Conservation (phyloP, 2,329 filamentous ascomycete genomes). For the Paecilomyces dactylethromorphus region DNA sequence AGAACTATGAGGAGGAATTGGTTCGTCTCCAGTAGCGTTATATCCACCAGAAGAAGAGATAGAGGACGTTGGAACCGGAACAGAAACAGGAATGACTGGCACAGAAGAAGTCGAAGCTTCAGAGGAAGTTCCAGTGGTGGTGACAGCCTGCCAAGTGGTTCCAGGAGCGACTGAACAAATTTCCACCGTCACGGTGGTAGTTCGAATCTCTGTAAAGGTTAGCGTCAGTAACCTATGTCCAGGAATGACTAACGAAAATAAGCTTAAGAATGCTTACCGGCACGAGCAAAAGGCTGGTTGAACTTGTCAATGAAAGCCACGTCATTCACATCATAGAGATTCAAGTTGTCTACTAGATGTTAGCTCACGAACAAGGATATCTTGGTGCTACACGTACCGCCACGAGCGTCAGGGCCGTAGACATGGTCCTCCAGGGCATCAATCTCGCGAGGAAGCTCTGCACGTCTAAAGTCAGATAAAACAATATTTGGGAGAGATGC, state of each 20-base stretch:
- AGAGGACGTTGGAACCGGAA: not conserved
- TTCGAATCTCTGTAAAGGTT: not conserved
- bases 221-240: not conserved
- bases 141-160: not conserved
- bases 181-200: not conserved
- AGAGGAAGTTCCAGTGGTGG: not conserved
- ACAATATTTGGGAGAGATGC: not conserved
- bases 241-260: not conserved
- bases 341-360: not conserved
- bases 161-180: not conserved
- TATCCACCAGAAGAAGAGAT: not conserved
- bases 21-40: not conserved
- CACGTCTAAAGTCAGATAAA: not conserved
- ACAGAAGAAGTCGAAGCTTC: not conserved
- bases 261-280: not conserved
- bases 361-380: not conserved
- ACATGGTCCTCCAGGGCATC: not conserved
- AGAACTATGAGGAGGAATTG: not conserved
- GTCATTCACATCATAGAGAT: not conserved
- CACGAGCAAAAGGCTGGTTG: not conserved
- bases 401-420: not conserved
- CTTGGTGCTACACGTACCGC: not conserved
- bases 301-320: not conserved
- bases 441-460: not conserved
- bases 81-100: not conserved